Conservation (phyloP, 371 early-diverging fungal species). For the Circinella umbellata region DNA sequence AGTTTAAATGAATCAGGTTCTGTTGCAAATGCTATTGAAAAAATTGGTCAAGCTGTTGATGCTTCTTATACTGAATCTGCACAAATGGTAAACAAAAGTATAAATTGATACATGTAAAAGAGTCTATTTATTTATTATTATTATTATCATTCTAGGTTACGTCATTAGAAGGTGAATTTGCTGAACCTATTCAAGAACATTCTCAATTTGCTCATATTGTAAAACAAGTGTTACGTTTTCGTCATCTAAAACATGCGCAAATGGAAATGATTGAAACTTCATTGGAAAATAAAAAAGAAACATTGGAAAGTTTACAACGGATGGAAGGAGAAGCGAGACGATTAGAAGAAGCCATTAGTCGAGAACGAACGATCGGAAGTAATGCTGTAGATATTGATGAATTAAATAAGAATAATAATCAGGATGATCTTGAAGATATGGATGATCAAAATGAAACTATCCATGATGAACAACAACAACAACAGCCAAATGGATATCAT, state of each 20-base stretch:
- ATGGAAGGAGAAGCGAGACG: conserved; percentile 89
- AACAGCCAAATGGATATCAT: not conserved
- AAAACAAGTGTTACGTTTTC: conserved; percentile 81
- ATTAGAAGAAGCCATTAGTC: conserved; percentile 76
- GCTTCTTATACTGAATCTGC: conserved; percentile 77
- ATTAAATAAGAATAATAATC: conserved; percentile 20
- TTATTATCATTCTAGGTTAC: conserved; percentile 20
- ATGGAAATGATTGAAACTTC: conserved; percentile 76
- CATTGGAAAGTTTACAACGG: conserved; percentile 68
- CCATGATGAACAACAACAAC: too few species aligned
- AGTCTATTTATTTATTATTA: too few species aligned
- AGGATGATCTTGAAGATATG: not conserved
- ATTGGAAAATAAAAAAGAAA: conserved; percentile 72
- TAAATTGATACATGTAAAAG: too few species aligned
- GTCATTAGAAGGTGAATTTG: conserved; percentile 76
- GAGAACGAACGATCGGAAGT: conserved; percentile 39
- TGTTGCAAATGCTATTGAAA: conserved; percentile 87
- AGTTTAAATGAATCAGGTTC: conserved; percentile 80
- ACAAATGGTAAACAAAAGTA: conserved; percentile 54
- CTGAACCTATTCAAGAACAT: conserved; percentile 89
- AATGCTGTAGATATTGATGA: conserved; percentile 39
- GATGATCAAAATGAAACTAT: too few species aligned
- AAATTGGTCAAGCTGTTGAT: conserved; percentile 91
- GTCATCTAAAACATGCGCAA: conserved; percentile 87
- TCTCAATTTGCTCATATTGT: conserved; percentile 85